phyloP scores from a whole-genome alignment of 164 flowering plant species.

The Vitis rotundifolia region DNA sequence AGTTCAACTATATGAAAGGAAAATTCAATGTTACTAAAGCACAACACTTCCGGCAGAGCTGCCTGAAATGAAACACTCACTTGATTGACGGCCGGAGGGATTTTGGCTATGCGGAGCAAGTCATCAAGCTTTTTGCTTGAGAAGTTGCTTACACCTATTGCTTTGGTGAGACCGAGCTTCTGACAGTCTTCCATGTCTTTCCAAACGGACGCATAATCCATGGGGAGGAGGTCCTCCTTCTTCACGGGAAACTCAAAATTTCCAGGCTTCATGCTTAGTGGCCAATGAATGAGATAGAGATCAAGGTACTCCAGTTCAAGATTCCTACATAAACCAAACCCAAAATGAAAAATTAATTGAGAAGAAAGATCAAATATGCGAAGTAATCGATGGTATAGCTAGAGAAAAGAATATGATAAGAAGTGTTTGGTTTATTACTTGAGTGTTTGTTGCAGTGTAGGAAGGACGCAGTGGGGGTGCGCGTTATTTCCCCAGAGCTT shows the following conservation, averaged over 20 bases:
- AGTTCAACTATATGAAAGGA: too few species aligned
- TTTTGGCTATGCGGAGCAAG: background rate
- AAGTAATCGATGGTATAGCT: background rate
- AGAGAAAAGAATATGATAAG: too few species aligned
- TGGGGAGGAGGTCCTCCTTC: background rate
- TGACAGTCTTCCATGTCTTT: background rate
- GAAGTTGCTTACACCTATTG: background rate
- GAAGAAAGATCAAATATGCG: too few species aligned
- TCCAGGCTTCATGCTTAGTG: background rate
- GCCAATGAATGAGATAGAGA: constrained; percentile 1
- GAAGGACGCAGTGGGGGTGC: too few species aligned
- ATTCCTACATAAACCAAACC: background rate
- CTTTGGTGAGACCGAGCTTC: background rate
- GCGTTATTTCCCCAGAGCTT: too few species aligned
- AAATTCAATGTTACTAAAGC: too few species aligned
- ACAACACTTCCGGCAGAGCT: too few species aligned
- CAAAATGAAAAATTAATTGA: background rate
- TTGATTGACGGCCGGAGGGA: constrained; percentile 1
- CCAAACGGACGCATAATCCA: background rate
- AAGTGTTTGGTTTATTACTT: too few species aligned
- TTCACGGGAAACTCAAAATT: background rate
- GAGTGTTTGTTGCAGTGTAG: too few species aligned
- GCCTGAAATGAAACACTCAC: background rate
- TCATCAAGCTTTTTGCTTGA: background rate
- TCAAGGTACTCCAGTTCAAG: background rate